Base-by-base conservation (phyloP, 257 asterid genomes). In the Coffea canephora region DNA sequence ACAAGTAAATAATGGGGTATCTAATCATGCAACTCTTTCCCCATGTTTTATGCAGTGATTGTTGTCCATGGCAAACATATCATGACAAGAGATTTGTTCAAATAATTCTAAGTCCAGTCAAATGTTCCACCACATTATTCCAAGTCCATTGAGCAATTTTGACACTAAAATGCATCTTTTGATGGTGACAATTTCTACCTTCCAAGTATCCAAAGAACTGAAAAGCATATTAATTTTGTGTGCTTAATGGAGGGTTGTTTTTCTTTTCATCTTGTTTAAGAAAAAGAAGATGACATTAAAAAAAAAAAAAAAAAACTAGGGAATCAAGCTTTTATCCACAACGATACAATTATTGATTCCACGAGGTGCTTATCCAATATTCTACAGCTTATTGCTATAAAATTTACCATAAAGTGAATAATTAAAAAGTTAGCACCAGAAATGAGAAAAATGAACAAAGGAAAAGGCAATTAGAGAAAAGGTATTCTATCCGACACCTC, bases 401-500 rank as follows among this genome's bases (percentile, higher is more conserved):
- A 15, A 27, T 65, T 68, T 16, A 8, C 11, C 16, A 8, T 18
- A 68, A 39, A 14, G 10, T 50, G 27, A 25, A 8, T 31, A 27
- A 73, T 39, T 73, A 75, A 77, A 77, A 77, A 80, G 75, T 73
- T 1, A 41, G 66, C 12, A n/a, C 34, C 43, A 39, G 14, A 52
- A 71, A 52, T 6, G n/a, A 49, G 21, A 39, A 43, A 43, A 23
- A 48, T 41, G 64, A 43, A 59, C 41, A 25, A 64, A 73, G 13
- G 13, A 4, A 41, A 34, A 59, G 27, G 34, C 49, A 55, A 16
- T 65, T 19, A 27, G 36, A 31, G 57, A 18, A 67, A 61, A 50
- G 57, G n/a, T 55, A 77, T 62, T 77, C 81, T 68, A 83, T 61
- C 50, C 79, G 19, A 43, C 79, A 49, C 41, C 45, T n/a, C 90